A percentile compares a stretch with the other conserved stretches of the same genome.
phyloP scores from a whole-genome alignment of 2,329 filamentous ascomycete genomes.

The Phyllosticta ampelicida region DNA sequence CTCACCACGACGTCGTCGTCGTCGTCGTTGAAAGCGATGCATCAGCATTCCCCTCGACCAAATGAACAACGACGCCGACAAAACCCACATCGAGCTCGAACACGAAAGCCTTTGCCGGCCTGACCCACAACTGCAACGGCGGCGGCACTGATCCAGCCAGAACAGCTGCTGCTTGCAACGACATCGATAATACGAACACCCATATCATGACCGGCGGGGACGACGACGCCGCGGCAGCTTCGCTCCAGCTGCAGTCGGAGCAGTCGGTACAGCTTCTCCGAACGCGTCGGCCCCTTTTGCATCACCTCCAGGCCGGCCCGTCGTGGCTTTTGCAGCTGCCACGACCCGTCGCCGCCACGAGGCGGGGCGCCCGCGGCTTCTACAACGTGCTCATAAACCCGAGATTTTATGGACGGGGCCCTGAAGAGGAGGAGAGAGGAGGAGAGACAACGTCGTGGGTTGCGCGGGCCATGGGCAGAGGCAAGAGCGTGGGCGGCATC shows the following conservation, averaged over 20 bases:
- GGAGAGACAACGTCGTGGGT: slow-evolving; percentile 17
- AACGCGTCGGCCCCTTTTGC: slow-evolving; percentile 41
- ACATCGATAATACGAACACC: background rate
- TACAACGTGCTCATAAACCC: slow-evolving; percentile 58
- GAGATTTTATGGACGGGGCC: slow-evolving; percentile 33
- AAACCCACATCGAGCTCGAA: background rate
- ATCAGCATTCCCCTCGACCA: background rate
- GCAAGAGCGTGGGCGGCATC: slow-evolving; percentile 43
- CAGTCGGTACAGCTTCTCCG: slow-evolving; percentile 29
- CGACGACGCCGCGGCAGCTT: background rate
- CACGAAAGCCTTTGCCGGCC: background rate
- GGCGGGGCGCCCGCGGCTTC: slow-evolving; percentile 38
- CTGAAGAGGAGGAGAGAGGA: background rate
- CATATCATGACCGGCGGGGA: background rate
- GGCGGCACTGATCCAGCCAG: background rate
- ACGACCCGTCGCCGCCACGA: slow-evolving; percentile 35
- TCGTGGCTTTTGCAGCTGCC: slow-evolving; percentile 58
- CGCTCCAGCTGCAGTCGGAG: slow-evolving; percentile 32
- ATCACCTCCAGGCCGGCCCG: slow-evolving; percentile 57
- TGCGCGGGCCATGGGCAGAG: slow-evolving; percentile 12
- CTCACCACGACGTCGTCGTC: background rate
- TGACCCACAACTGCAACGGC: background rate
- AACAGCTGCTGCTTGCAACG: background rate
- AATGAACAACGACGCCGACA: no score
- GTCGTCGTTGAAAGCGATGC: background rate